phyloP scores from a whole-genome alignment of 2,329 filamentous ascomycete species.

The Aspergillus spinulosporus region DNA sequence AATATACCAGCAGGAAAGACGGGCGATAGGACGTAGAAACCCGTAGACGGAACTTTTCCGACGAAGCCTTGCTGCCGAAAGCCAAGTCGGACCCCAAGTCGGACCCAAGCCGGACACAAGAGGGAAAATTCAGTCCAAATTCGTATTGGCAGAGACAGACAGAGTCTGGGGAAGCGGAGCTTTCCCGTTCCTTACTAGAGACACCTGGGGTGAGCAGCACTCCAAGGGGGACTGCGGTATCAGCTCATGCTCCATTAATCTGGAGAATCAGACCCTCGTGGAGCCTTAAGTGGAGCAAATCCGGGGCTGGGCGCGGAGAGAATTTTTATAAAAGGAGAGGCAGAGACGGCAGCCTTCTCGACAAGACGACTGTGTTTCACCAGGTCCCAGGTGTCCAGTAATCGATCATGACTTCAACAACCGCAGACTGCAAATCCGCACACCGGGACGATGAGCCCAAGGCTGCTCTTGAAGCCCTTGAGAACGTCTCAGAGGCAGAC shows the following conservation, averaged over 20 bases:
- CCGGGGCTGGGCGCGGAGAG: neutral
- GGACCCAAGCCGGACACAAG: no score
- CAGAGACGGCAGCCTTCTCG: no score
- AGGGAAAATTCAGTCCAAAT: no score
- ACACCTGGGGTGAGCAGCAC: no score
- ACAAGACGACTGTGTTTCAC: no score
- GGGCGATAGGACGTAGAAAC: no score
- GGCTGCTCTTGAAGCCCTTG: neutral
- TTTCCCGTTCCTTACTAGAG: neutral
- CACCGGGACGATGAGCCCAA: neutral
- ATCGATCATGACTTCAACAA: neutral
- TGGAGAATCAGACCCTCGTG: neutral
- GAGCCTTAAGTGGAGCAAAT: neutral
- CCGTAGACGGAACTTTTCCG: no score
- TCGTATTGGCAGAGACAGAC: no score
- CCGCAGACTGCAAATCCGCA: neutral
- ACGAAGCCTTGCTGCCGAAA: no score
- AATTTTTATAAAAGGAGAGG: neutral
- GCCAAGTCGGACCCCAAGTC: no score
- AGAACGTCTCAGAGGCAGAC: conserved; percentile 1
- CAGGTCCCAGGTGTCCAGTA: neutral
- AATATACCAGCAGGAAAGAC: no score
- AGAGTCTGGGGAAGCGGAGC: neutral
- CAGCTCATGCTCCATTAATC: neutral
- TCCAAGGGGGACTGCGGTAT: no score